Evolutionary conservation across 768 basidiomycete species (phyloP), one percentile per base, ranked within the genome.

Genomic region (Leccinum variicolor): DNA sequence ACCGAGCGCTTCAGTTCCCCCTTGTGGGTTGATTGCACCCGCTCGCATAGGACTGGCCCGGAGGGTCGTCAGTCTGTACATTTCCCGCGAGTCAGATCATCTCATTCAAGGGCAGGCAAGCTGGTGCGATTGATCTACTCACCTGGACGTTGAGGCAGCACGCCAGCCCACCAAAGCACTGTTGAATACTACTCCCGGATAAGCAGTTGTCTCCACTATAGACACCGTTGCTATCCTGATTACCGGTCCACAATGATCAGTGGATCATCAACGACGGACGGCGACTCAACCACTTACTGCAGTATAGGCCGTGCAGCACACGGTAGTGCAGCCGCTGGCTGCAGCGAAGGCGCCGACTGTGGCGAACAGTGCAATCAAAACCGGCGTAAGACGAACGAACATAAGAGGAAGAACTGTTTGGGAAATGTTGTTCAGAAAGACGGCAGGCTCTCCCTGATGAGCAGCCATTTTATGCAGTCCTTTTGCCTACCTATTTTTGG

Each of bases 311-410:
- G 11, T 4, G 29, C 29, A 31, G 29, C 29, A 31, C 4, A 11
- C 1, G 11, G 4, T 4, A 11, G 10, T 31, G 29, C 29, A 31
- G 5, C 25, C 25, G 25, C 25, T 25, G 25, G 25, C 25, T 25
- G 29, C 29, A 31, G 10, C 29, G 29, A 29, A 29, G 29, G 29
- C 29, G 10, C 28, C 28, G 28, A 29, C 28, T 10, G 28, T 29
- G 28, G 28, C 28, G 28, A 29, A 29, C 10, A 29, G 28, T 29
- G 3, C 28, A 10, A 29, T 29, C 28, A 49, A 31, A 28, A 60
- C 13, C 10, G 50, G 47, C 8, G 31, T 36, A 31, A 55, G 34
- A 43, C 46, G 60, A 49, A n/a, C 25, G 8, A 61, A 56, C 60
- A 61, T 61, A 29, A 28, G 3, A 29, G 1, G 29, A 29, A 33